These are phyloP conservation scores for Conidiobolus incongruus DNA, from an alignment of 371 early-diverging fungal species.

Conservation along the genomic window DNA sequence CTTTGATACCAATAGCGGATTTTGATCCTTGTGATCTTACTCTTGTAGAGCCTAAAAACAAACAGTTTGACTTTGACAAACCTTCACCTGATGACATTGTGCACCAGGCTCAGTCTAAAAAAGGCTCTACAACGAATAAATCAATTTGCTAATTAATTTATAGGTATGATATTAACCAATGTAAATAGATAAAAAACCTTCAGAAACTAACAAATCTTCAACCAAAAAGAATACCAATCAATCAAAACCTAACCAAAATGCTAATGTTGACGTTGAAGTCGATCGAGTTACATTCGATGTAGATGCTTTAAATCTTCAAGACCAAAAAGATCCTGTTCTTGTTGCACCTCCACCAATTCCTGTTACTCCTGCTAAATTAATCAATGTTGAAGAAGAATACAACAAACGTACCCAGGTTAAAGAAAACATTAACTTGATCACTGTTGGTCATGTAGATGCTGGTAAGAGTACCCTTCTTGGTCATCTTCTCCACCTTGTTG, in stretches of 20 bases:
- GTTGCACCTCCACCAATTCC: constrained; percentile 4
- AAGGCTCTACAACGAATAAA: not conserved
- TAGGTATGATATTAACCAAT: no score
- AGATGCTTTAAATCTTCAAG: constrained; percentile 21
- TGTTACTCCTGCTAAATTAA: constrained; percentile 19
- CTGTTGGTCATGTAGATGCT: constrained; percentile 98
- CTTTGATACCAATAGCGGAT: no score
- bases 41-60: no score
- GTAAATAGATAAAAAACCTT: no score
- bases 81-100: constrained; percentile 75
- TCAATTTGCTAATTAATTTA: no score
- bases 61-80: constrained; percentile 36
- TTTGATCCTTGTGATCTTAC: no score
- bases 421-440: constrained; percentile 54
- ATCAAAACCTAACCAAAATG: constrained; percentile 5
- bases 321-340: not conserved
- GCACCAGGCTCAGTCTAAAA: constrained; percentile 25
- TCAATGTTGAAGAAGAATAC: constrained; percentile 53
- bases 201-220: no score
- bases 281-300: constrained; percentile 21
- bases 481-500: constrained; percentile 97
- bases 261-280: constrained; percentile 13
- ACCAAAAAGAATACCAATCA: not conserved
- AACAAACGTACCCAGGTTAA: constrained; percentile 41
- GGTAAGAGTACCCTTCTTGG: constrained; percentile 89